phyloP scores from a whole-genome alignment of 768 basidiomycete species.

The Collybia nuda region DNA sequence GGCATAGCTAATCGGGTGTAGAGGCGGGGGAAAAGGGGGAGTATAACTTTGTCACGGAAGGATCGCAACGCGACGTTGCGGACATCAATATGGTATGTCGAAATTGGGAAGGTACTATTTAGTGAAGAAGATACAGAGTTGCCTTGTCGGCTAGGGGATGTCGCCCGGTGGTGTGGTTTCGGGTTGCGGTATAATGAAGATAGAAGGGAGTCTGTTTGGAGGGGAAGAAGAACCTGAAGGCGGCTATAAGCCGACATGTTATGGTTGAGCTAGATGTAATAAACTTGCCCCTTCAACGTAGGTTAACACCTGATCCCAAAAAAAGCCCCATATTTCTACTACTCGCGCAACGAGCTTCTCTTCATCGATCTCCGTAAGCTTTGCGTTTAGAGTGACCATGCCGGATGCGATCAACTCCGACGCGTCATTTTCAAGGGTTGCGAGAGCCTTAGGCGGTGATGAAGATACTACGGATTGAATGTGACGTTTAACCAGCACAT shows the following conservation, averaged over 20 bases:
- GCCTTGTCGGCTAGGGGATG: conserved; percentile 49
- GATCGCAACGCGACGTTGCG: conserved; percentile 76
- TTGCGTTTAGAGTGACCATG: conserved; percentile 91
- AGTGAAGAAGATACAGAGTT: conserved; percentile 35
- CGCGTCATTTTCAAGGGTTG: conserved; percentile 74
- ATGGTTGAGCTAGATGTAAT: background rate
- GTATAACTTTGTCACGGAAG: conserved; percentile 78
- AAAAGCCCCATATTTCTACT: conserved; percentile 91
- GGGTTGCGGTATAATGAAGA: conserved; percentile 67
- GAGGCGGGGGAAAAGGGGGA: conserved; percentile 60
- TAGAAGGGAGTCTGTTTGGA: conserved; percentile 49
- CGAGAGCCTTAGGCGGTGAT: conserved; percentile 71
- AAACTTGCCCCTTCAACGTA: conserved; percentile 81
- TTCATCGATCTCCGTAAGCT: conserved; percentile 74
- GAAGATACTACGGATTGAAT: conserved; percentile 73
- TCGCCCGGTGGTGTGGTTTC: conserved; percentile 51
- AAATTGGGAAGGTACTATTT: conserved; percentile 23
- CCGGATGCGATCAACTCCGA: conserved; percentile 82
- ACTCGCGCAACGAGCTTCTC: conserved; percentile 74
- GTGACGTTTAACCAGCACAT: conserved; percentile 76
- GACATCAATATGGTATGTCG: conserved; percentile 69
- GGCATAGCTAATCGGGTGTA: conserved; percentile 54
- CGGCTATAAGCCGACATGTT: background rate
- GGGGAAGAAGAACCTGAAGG: conserved; percentile 31
- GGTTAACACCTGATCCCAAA: conserved; percentile 87